Base-by-base conservation (phyloP, 2,329 filamentous ascomycete genomes). In the Chaetomiaceae sp. region DNA sequence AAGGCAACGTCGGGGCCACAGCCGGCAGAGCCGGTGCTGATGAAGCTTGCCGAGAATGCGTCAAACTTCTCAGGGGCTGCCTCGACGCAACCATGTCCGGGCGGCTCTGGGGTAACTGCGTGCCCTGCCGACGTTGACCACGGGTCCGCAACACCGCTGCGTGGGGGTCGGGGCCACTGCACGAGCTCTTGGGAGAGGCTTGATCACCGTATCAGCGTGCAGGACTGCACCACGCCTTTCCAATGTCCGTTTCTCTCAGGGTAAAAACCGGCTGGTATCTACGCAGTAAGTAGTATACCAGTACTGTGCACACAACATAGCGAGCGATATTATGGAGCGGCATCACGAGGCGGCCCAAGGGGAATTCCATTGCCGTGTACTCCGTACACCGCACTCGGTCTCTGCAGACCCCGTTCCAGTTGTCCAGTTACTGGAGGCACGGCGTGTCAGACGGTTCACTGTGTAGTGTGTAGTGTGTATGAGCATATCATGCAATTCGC, bases 81-180 rank as follows among this genome's bases (percentile, higher is more conserved):
- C 38, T 47, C 48, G 49, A 35, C 38, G 30, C 15, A 6, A 12
- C 38, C 15, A 22, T 29, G 32, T 42, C 27, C n/a, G n/a, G n/a
- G n/a, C n/a, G n/a, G n/a, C n/a, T n/a, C n/a, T n/a, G n/a, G n/a
- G n/a, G n/a, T n/a, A n/a, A n/a, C n/a, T n/a, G n/a, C n/a, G n/a
- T n/a, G n/a, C n/a, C n/a, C n/a, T n/a, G n/a, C n/a, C n/a, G n/a
- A n/a, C n/a, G n/a, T n/a, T n/a, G n/a, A n/a, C n/a, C n/a, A n/a
- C n/a, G n/a, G n/a, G n/a, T n/a, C n/a, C n/a, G n/a, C n/a, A n/a
- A n/a, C n/a, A n/a, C 30, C 22, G 33, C 27, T 38, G 46, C 52
- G 54, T 56, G 54, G 52, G 54, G 52, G 54, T 55, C 22, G 29
- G 33, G 33, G 22, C 36, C 22, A 24, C 42, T 44, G 26, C 38